Conservation (phyloP, 441 rosid genomes). For the Viola pubescens region DNA sequence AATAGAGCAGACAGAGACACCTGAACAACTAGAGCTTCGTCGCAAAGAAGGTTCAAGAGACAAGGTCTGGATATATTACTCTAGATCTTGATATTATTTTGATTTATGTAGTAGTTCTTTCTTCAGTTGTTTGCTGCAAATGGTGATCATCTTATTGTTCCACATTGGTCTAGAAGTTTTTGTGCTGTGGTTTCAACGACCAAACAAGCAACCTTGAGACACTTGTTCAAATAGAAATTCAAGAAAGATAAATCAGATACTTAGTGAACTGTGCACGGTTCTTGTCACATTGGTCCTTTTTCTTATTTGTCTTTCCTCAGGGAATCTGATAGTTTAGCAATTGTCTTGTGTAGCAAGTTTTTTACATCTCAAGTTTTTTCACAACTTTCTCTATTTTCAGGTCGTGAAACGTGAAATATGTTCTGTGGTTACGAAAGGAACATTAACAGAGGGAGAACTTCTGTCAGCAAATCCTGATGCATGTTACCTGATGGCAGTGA, state of each 20-base stretch:
- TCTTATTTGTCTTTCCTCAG: not conserved
- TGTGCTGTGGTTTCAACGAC: conserved; percentile 5
- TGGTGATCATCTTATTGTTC: not conserved
- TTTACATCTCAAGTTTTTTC: conserved; percentile 22
- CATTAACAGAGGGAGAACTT: conserved; percentile 89
- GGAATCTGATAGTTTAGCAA: not conserved
- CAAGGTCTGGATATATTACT: conserved; percentile 49
- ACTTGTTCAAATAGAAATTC: not conserved
- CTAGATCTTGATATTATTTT: conserved; percentile 5
- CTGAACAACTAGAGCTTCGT: conserved; percentile 91
- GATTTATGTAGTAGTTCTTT: not conserved
- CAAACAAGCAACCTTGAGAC: conserved; percentile 2
- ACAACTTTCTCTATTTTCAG: conserved; percentile 35
- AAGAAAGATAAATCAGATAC: not conserved
- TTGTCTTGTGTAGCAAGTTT: not conserved
- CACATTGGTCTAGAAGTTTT: conserved; percentile 2
- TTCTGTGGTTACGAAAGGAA: conserved; percentile 92
- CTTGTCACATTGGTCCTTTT: not conserved
- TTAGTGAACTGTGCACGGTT: not conserved
- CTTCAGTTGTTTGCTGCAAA: conserved; percentile 6
- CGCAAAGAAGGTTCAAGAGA: conserved; percentile 92
- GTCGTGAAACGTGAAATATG: conserved; percentile 98
- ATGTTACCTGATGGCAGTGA: conserved; percentile 79
- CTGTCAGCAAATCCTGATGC: conserved; percentile 82
- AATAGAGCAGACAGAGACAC: conserved; percentile 97